Evolutionary conservation across 2,329 filamentous ascomycete genomes (phyloP).

Genomic region (Fusarium caatingaense): DNA sequence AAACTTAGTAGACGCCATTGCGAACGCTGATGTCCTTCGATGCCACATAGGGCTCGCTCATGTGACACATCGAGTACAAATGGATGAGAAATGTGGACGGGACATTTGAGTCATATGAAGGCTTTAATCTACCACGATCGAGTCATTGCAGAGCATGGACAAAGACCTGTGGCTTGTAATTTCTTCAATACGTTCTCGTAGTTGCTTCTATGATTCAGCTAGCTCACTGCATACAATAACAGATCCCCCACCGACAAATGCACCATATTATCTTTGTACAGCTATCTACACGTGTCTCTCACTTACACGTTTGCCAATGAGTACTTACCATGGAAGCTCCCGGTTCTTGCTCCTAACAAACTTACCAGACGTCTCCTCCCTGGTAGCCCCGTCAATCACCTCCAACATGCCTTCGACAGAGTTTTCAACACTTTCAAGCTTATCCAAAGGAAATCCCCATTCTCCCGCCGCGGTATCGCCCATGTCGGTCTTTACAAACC

Average conservation of each 20-base stretch:
- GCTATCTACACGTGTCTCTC: neutral
- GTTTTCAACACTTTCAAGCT: constrained; percentile 48
- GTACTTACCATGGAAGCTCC: constrained; percentile 44
- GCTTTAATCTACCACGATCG: neutral
- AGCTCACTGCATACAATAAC: neutral
- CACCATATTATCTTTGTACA: neutral
- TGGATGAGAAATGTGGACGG: rapidly evolving
- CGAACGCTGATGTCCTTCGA: rapidly evolving
- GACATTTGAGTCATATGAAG: neutral
- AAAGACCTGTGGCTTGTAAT: neutral
- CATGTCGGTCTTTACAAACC: constrained; percentile 51
- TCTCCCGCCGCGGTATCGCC: constrained; percentile 48
- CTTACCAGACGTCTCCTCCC: constrained; percentile 49
- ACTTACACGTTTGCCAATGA: neutral
- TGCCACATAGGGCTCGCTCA: neutral
- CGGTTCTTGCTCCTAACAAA: constrained; percentile 50
- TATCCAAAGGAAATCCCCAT: constrained; percentile 46
- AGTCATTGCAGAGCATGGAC: neutral
- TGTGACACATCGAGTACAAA: neutral
- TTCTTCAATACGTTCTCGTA: neutral
- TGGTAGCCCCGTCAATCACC: constrained; percentile 52
- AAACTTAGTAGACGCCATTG: neutral
- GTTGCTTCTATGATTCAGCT: neutral
- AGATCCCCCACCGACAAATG: rapidly evolving
- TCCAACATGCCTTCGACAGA: constrained; percentile 50